Base-by-base conservation (phyloP, 441 rosid species). In the Populus hybrid region DNA sequence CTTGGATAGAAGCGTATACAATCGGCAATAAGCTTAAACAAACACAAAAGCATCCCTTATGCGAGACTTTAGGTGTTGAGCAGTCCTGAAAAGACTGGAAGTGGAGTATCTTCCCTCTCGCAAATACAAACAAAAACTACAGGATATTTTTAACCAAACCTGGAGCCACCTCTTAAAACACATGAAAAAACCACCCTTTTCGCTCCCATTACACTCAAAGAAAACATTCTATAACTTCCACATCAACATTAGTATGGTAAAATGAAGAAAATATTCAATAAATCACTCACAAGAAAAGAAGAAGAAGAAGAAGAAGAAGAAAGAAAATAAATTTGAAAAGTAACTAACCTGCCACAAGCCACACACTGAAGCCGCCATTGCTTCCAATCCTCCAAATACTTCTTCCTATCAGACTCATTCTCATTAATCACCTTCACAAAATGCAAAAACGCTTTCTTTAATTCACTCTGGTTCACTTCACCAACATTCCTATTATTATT, bases 261-360 rank as follows among this genome's bases (percentile, higher is more conserved):
- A 42, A 46, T 46, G 57, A 46, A 14, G 61, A 59, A 59, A 72
- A 68, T n/a, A 69, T 5, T 69, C 42, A 70, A 40, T 19, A 28
- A 42, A 3, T 40, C 69, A 40, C 11, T 32, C 21, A 70, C 21
- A 72, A 40, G 35, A 61, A 32, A 79, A 10, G 14, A 76, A 40
- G 38, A 36, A 36, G 40, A 32, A 76, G 61, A 16, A 63, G 21
- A 21, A 14, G 75, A 73, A 50, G 32, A 85, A 76, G 76, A 66
- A 80, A 83, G 73, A 38, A 78, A 67, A 76, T 68, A 78, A 53
- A 88, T 59, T 68, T 38, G 69, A 64, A 86, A 81, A 36, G 61
- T 75, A 81, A 74, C 93, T 80, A 89, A 92, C 98, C 98, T 94
- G 92, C 87, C 87, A 70, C 99, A 96, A 76, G 89, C 98, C 73